Evolutionary conservation across 495 filamentous ascomycete genomes (phyloP), one percentile per base, ranked within the genome.

Genomic region (Recurvomyces mirabilis): DNA sequence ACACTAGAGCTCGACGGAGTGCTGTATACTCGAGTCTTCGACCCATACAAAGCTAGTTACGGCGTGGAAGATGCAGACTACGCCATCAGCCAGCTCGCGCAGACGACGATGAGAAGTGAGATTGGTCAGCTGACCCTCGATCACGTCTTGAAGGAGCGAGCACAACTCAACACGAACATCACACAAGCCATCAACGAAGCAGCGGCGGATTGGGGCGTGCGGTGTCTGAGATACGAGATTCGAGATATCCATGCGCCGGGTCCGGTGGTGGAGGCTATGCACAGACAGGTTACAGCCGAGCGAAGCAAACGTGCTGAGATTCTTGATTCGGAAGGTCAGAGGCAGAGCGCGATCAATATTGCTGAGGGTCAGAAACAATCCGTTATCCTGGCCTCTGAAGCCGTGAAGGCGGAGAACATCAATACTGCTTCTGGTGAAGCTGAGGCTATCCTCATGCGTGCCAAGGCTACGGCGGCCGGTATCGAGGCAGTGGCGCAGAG

Each of bases 31-130:
- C 69, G 91, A 15, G 84, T 96, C 1, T 93, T 96, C 59, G 88
- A 98, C 63, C 89, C 91, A 1, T 98, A 94, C 62, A 96, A 96
- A 63, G 93, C 91, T 6, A 87, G 87, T 65, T 96, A 98, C 60
- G 91, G 91, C 30, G 91, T 98, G 30, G 91, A 98, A 67, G 91
- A 98, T 59, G 91, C 91, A 47, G 93, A 96, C 60, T 98, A 96
- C 65, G 91, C 91, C 59, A 96, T 98, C 68, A 87, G 84, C 15
- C 91, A 98, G 56, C 81, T 98, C 14, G 91, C 91, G 2, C 91
- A 98, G 64, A 98, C 91, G 2, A 98, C 91, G 0, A 98, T 98
- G 91, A 87, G 91, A 47, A 87, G 81, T 43, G 91, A 98, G 62
- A 98, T 98, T 59, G 91, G 91, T 48, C 87, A 94, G 56, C 74